Percentiles rank a stretch among this genome's conserved stretches.
Evolutionary conservation across 177 flowering plant species (phyloP).

Genomic region (Tripterygium wilfordii): DNA sequence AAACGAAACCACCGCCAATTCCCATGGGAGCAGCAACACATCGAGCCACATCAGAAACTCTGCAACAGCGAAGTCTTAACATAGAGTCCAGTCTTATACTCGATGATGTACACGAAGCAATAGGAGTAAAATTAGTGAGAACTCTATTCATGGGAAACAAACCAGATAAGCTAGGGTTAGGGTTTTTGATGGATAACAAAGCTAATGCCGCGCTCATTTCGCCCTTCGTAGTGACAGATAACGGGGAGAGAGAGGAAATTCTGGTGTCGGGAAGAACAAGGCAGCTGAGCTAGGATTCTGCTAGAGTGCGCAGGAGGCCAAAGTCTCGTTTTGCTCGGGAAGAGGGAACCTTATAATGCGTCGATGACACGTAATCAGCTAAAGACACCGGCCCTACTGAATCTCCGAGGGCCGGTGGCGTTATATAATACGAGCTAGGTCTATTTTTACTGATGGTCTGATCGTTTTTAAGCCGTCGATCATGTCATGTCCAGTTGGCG

Average conservation of each 20-base stretch:
- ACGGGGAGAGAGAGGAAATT: conserved; percentile 2
- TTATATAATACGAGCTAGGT: too few relatives aligned
- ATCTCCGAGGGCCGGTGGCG: too few relatives aligned
- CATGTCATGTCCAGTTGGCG: too few relatives aligned
- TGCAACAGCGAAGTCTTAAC: conserved; percentile 7
- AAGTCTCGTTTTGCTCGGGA: too few relatives aligned
- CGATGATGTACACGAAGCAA: not conserved
- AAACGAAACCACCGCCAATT: conserved; percentile 16
- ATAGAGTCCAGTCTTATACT: not conserved
- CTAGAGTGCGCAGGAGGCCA: too few relatives aligned
- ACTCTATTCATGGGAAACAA: conserved; percentile 1
- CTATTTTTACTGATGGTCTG: too few relatives aligned
- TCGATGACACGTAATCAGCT: too few relatives aligned
- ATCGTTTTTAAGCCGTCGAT: too few relatives aligned
- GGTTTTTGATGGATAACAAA: conserved; percentile 18
- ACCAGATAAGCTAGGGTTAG: conserved; percentile 21
- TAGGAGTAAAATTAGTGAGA: conserved; percentile 13
- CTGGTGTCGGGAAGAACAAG: too few relatives aligned
- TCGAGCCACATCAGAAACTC: conserved; percentile 7
- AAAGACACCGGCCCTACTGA: too few relatives aligned
- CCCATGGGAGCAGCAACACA: conserved; percentile 11
- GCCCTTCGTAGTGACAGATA: not conserved
- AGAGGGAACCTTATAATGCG: too few relatives aligned
- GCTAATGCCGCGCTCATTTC: conserved; percentile 22
- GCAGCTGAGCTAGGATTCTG: too few relatives aligned